Conservation (phyloP, 495 filamentous ascomycete genomes). For the Penicillium goetzii region DNA sequence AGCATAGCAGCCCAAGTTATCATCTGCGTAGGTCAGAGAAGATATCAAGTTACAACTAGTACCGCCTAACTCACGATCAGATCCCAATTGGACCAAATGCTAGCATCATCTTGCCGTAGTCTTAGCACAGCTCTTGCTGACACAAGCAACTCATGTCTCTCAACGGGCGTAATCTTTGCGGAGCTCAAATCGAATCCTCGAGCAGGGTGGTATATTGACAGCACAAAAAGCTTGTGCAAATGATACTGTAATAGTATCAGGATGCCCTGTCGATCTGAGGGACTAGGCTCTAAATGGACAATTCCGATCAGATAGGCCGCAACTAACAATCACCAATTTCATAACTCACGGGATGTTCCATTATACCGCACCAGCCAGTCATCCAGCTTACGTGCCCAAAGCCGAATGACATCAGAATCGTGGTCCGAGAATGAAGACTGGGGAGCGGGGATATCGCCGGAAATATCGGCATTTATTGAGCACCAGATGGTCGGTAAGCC, state of each 20-base stretch:
- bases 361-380: conserved; percentile 47
- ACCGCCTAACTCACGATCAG: conserved; percentile 30
- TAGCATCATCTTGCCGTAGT: conserved; percentile 42
- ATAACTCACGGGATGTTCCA: conserved; percentile 36
- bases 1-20: conserved; percentile 48
- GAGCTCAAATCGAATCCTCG: conserved; percentile 48
- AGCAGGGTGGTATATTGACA: conserved; percentile 50
- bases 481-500: conserved; percentile 46
- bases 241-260: conserved; percentile 46
- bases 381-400: conserved; percentile 44
- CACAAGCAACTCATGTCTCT: conserved; percentile 43
- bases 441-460: conserved; percentile 17
- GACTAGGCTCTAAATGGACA: conserved; percentile 29
- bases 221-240: conserved; percentile 46
- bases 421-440: conserved; percentile 37
- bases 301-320: not conserved
- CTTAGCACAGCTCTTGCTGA: conserved; percentile 43
- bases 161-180: conserved; percentile 38
- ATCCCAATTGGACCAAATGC: conserved; percentile 51
- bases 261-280: conserved; percentile 43
- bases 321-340: not conserved
- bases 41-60: not conserved
- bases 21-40: conserved; percentile 32
- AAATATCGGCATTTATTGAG: conserved; percentile 33
- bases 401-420: conserved; percentile 41